Conservation (phyloP, 164 flowering plant genomes). For the Annona squamosa region DNA sequence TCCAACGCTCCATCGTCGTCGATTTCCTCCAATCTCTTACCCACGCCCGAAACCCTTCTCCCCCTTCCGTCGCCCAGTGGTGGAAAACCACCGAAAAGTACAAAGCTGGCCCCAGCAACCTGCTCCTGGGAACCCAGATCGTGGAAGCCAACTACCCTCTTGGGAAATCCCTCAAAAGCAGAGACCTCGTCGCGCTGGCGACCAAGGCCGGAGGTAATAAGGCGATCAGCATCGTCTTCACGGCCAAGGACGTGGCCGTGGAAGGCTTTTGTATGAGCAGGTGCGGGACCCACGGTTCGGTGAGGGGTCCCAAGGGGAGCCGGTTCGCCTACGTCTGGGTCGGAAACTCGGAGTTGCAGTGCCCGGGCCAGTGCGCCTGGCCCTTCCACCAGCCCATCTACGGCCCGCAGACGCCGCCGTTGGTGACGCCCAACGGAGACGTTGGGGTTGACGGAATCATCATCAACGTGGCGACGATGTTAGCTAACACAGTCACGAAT, state of each 20-base stretch:
- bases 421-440: slow-evolving; percentile 70
- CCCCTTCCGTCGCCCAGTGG: slow-evolving; percentile 56
- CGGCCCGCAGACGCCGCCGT: slow-evolving; percentile 76
- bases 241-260: slow-evolving; percentile 57
- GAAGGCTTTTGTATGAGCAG: slow-evolving; percentile 46
- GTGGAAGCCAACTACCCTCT: slow-evolving; percentile 37
- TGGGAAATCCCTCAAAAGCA: slow-evolving; percentile 39
- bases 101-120: slow-evolving; percentile 33
- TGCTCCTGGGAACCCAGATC: slow-evolving; percentile 44
- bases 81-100: slow-evolving; percentile 55
- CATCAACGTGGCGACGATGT: slow-evolving; percentile 60
- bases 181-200: slow-evolving; percentile 32
- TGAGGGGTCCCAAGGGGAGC: slow-evolving; percentile 5
- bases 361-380: slow-evolving; percentile 93
- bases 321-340: slow-evolving; percentile 61
- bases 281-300: slow-evolving; percentile 46
- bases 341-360: slow-evolving; percentile 72
- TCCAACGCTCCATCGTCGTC: slow-evolving; percentile 48
- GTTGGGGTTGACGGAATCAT: slow-evolving; percentile 87
- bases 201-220: slow-evolving; percentile 11
- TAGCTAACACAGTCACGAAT: slow-evolving; percentile 77
- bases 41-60: slow-evolving; percentile 4
- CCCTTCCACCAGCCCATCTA: slow-evolving; percentile 79
- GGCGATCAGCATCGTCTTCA: slow-evolving; percentile 40
- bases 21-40: slow-evolving; percentile 56